Evolutionary conservation across 768 basidiomycete genomes (phyloP).

Genomic region (Boletellus ananiceps): DNA sequence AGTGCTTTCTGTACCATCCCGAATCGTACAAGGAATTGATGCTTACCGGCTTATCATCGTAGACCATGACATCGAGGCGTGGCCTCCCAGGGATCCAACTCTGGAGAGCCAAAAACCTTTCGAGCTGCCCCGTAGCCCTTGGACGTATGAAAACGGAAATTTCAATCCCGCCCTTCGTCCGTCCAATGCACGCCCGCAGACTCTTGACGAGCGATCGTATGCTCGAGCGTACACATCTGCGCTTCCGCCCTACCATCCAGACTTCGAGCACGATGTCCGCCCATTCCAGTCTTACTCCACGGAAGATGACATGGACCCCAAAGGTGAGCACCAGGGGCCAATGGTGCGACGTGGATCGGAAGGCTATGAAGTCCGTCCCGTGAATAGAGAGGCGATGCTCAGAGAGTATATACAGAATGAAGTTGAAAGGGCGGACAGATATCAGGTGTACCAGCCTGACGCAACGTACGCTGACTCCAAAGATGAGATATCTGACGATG

Average conservation of each 20-base stretch:
- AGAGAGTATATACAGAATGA: constrained; percentile 49
- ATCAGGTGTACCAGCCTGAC: constrained; percentile 65
- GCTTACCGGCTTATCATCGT: constrained; percentile 9
- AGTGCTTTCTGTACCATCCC: constrained; percentile 1
- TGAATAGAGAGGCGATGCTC: constrained; percentile 63
- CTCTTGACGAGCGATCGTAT: constrained; percentile 20
- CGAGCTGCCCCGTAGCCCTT: constrained; percentile 60
- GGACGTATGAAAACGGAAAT: constrained; percentile 77
- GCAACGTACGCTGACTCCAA: constrained; percentile 33
- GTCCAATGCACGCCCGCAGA: constrained; percentile 43
- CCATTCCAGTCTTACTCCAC: constrained; percentile 17
- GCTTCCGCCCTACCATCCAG: constrained; percentile 75
- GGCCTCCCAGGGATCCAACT: constrained; percentile 75
- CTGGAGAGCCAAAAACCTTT: constrained; percentile 36
- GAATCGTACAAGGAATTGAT: constrained; percentile 2
- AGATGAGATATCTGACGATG: constrained; percentile 17
- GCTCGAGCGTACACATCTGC: constrained; percentile 38
- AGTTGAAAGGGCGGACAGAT: constrained; percentile 55
- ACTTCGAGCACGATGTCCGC: constrained; percentile 43
- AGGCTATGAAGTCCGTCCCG: constrained; percentile 68
- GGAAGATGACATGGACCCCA: constrained; percentile 24
- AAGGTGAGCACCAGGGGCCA: constrained; percentile 33
- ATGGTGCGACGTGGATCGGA: constrained; percentile 70
- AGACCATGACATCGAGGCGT: constrained; percentile 41
- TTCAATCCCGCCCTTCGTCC: constrained; percentile 76